Percentiles rank a stretch among this genome's conserved stretches.
These are phyloP conservation scores for Mortierella sp. DNA, from an alignment of 371 early-diverging fungal species.

Conservation along the genomic window DNA sequence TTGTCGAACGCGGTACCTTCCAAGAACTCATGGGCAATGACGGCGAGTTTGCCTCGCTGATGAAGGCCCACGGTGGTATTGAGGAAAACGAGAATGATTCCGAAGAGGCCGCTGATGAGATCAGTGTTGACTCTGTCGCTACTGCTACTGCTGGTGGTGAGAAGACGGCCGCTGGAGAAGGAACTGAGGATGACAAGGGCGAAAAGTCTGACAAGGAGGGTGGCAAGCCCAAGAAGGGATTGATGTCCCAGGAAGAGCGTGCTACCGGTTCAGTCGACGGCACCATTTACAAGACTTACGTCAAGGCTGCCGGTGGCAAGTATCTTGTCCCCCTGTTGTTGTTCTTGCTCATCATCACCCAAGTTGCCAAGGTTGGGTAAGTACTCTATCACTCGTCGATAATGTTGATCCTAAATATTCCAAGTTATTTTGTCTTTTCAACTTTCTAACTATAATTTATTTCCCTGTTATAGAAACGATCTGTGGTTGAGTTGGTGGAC, in stretches of 20 bases:
- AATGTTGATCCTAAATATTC: not conserved
- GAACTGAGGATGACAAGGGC: not conserved
- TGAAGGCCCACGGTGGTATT: conserved; percentile 66
- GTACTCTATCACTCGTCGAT: conserved; percentile 2
- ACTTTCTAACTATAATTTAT: not conserved
- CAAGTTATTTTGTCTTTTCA: not conserved
- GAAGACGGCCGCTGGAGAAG: conserved; percentile 15
- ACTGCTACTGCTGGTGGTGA: conserved; percentile 18
- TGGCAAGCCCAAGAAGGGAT: conserved; percentile 36
- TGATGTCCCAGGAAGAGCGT: conserved; percentile 61
- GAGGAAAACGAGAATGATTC: conserved; percentile 33
- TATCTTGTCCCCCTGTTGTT: conserved; percentile 32
- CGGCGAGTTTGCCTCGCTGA: conserved; percentile 65
- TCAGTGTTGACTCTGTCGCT: conserved; percentile 12
- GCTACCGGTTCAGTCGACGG: conserved; percentile 57
- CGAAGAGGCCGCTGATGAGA: conserved; percentile 27
- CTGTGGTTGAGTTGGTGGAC: conserved; percentile 60
- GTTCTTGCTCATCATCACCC: conserved; percentile 33
- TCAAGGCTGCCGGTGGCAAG: conserved; percentile 52
- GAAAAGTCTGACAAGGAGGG: conserved; percentile 18
- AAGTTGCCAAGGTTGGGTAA: conserved; percentile 58
- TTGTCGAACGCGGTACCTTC: conserved; percentile 72
- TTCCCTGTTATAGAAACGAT: conserved; percentile 48
- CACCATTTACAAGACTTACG: conserved; percentile 54
- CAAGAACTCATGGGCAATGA: conserved; percentile 63